Base-by-base conservation (phyloP, 139 green algal genomes). In the Chlorella sp. region DNA sequence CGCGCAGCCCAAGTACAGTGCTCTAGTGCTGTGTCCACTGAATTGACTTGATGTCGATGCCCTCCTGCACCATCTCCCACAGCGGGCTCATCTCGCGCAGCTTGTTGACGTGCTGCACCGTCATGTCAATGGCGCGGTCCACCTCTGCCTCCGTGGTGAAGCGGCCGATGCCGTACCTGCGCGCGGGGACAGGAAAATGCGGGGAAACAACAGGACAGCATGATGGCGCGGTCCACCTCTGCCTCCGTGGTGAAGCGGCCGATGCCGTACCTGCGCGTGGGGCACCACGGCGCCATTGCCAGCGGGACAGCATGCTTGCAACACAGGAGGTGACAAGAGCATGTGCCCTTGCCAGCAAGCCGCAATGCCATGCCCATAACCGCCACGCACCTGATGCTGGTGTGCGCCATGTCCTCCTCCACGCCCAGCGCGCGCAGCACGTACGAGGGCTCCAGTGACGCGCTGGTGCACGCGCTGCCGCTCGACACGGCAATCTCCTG, bases 351-450 rank as follows among this genome's bases (percentile, higher is more conserved):
- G n/a, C n/a, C n/a, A n/a, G n/a, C n/a, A n/a, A n/a, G n/a, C n/a
- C n/a, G n/a, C n/a, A n/a, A n/a, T n/a, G n/a, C n/a, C n/a, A n/a
- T n/a, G n/a, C n/a, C n/a, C n/a, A n/a, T n/a, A n/a, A n/a, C n/a
- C n/a, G n/a, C n/a, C n/a, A n/a, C n/a, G n/a, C 22, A 78, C 73
- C 79, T 73, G 61, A 84, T 84, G 55, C 70, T 88, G 22, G 92
- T 98, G 87, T 97, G 93, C 22, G 94, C 95, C 90, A 98, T 97
- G 72, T 99, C 95, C 74, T 99, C 95, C 64, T 98, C 92, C 72
- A 98, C 94, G 5, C 95, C 95, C 72, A 99, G 85, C 32, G 95
- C 95, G 2, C 95, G 83, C 80, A 99, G 85, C 70, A 99, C 95
- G 76, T 99, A 99, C 5, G 73, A 90, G 1, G 95, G 95, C 89